Evolutionary conservation across 1,284 basidiomycete genomes (phyloP), one percentile per base, ranked within the genome.

Genomic region (Ceratobasidium sp.): DNA sequence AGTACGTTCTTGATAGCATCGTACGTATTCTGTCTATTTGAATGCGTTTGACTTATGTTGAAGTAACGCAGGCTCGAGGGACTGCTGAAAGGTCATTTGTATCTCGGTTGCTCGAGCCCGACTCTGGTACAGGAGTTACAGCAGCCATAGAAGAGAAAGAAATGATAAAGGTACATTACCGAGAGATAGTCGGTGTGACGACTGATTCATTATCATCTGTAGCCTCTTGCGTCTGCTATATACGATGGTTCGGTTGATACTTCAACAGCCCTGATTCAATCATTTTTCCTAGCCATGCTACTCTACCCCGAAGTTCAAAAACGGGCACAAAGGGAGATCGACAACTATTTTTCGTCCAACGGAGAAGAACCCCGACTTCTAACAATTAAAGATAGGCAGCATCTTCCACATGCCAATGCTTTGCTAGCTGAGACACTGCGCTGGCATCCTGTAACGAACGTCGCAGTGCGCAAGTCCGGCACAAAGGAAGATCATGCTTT

Each of bases 281-380:
- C 74, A 12, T 77, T 77, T 39, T 73, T 79, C 71, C 73, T 79
- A 43, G 79, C 79, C 1, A 79, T 82, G 78, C 62, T 77, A 3
- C 74, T 78, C 10, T 77, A 79, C 72, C 83, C 81, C 0, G 79
- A 81, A 4, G 77, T 80, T 2, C 81, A 81, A 67, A 75, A 60
- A 16, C 78, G 74, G 21, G 82, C 80, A 5, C 80, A 80, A 60
- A 78, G 73, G 5, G 83, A 84, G 74, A 71, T 84, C 9, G 81
- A 83, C 50, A n/a, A 34, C 18, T 67, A 53, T 34, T 46, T 67
- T 23, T 21, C 18, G 12, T 3, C 6, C 10, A n/a, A 28, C 23
- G 14, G 14, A 2, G 50, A 53, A 10, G 28, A 52, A 18, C 23
- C 18, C 1, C 73, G 77, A 36, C 28, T 77, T 14, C 76, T 77